Percentiles rank a stretch among this genome's conserved stretches.
phyloP scores from a whole-genome alignment of 106 monocot species.

The Dendrobium catenatum region DNA sequence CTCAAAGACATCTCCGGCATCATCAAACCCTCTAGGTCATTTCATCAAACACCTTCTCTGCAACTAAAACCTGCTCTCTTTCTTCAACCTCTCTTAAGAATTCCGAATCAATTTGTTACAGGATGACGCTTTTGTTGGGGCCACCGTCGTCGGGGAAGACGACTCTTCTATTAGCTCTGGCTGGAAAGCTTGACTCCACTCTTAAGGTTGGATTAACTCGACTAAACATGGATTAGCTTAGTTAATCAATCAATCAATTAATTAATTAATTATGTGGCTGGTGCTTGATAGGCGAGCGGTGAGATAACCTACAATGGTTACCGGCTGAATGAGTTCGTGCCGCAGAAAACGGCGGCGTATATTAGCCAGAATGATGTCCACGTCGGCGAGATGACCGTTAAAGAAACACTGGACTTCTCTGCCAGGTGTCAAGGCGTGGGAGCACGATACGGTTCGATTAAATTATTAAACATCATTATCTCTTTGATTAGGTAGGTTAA shows the following conservation, averaged over 20 bases:
- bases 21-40: constrained; percentile 52
- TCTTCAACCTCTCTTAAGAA: not conserved
- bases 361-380: constrained; percentile 90
- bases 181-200: constrained; percentile 62
- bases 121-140: constrained; percentile 85
- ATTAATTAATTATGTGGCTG: not conserved
- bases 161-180: constrained; percentile 67
- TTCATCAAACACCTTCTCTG: not conserved
- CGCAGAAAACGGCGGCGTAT: constrained; percentile 81
- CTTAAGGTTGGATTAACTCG: constrained; percentile 39
- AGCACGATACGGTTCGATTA: constrained; percentile 50
- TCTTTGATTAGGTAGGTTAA: not conserved
- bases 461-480: not conserved
- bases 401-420: constrained; percentile 83
- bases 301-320: constrained; percentile 73
- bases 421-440: constrained; percentile 82
- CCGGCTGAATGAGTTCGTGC: constrained; percentile 69
- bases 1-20: constrained; percentile 54
- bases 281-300: constrained; percentile 26
- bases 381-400: constrained; percentile 86
- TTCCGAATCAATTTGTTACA: constrained; percentile 6
- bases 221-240: not conserved
- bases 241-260: not conserved
- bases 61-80: not conserved
- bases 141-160: constrained; percentile 90